Percentiles rank a stretch among this genome's conserved stretches.
Conservation (phyloP, 139 green algal species). For the Picochlorum sp. region DNA sequence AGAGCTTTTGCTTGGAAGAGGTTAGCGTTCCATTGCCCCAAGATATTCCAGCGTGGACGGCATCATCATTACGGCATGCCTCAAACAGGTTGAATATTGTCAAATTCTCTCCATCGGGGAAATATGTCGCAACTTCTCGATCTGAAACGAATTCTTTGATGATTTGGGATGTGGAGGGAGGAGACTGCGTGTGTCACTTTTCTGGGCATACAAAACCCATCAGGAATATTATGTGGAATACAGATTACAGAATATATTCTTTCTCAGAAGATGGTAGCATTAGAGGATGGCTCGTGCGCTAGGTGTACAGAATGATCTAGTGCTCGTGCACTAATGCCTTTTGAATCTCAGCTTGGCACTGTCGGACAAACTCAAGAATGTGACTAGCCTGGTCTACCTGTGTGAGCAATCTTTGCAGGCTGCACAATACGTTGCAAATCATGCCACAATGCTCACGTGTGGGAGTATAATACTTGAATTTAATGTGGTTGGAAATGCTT, state of each 20-base stretch:
- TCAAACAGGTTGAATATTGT: conserved; percentile 4
- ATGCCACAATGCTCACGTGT: too few species aligned
- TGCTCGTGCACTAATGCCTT: too few species aligned
- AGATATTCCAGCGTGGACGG: conserved; percentile 2
- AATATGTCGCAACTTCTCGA: conserved; percentile 7
- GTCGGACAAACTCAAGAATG: too few species aligned
- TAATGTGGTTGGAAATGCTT: too few species aligned
- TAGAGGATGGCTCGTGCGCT: not conserved
- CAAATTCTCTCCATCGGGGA: conserved; percentile 10
- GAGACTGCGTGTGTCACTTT: not conserved
- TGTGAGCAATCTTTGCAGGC: too few species aligned
- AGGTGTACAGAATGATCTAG: not conserved
- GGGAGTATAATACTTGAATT: too few species aligned
- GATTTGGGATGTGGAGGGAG: conserved; percentile 6
- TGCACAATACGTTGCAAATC: too few species aligned
- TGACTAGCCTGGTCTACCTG: too few species aligned
- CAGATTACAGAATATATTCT: conserved; percentile 4
- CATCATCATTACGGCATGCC: conserved; percentile 6
- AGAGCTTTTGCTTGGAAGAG: not conserved
- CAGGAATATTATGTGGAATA: not conserved
- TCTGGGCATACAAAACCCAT: conserved; percentile 5
- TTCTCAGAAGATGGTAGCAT: conserved; percentile 9
- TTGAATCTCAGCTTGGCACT: too few species aligned
- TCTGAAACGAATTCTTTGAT: conserved; percentile 1
- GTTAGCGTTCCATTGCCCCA: not conserved